A percentile compares a stretch with the other conserved stretches of the same genome.
Evolutionary conservation across 495 filamentous ascomycete genomes (phyloP).

Genomic region (Parmelia sp.): DNA sequence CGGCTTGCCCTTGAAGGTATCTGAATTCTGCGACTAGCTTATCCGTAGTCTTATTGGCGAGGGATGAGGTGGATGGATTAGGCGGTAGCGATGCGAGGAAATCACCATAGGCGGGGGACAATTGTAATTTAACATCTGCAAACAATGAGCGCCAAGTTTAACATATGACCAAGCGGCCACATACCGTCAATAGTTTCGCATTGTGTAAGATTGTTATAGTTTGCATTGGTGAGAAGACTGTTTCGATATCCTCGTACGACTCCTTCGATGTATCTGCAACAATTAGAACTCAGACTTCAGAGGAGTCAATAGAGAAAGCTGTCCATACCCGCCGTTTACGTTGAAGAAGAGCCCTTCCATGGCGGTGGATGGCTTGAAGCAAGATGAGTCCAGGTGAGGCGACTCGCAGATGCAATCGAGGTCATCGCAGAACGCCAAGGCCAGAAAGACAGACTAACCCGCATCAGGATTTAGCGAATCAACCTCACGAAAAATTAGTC

Average conservation of each 20-base stretch:
- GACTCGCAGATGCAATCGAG: constrained; percentile 1
- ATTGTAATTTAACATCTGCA: constrained; percentile 93
- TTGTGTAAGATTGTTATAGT: constrained; percentile 94
- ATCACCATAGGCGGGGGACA: constrained; percentile 93
- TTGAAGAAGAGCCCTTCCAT: constrained; percentile 99
- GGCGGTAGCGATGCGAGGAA: constrained; percentile 91
- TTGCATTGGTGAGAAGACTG: constrained; percentile 77
- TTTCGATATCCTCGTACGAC: constrained; percentile 97
- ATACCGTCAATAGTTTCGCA: constrained; percentile 97
- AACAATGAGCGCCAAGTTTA: not conserved
- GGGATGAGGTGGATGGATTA: constrained; percentile 90
- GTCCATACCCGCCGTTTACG: constrained; percentile 77
- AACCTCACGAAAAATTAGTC: constrained; percentile 18
- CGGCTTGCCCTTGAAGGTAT: constrained; percentile 87
- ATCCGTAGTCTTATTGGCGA: constrained; percentile 91
- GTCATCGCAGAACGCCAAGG: not conserved
- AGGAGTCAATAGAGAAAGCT: not conserved
- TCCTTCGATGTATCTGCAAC: constrained; percentile 81
- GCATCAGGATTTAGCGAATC: constrained; percentile 6
- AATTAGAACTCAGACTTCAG: constrained; percentile 22
- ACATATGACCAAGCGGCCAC: constrained; percentile 20
- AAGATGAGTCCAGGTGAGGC: not conserved
- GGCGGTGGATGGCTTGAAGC: constrained; percentile 19
- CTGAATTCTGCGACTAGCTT: constrained; percentile 97
- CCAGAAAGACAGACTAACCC: constrained; percentile 1